These are phyloP conservation scores for Fennellomyces sp. DNA, from an alignment of 371 early-diverging fungal species.

Conservation along the genomic window DNA sequence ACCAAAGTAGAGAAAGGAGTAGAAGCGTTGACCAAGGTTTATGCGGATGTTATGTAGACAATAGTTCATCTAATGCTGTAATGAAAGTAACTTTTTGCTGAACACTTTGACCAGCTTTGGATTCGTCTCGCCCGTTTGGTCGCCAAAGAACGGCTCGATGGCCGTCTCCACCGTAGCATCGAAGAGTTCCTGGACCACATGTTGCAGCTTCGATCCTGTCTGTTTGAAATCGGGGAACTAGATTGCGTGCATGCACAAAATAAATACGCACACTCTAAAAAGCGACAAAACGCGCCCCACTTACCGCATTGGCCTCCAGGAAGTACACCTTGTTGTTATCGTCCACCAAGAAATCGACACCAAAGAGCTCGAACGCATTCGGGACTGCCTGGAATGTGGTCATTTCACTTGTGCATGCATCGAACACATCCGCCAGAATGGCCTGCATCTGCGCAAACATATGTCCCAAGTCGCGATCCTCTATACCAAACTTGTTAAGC, in stretches of 20 bases:
- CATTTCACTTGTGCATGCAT: conserved; percentile 63
- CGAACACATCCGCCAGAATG: conserved; percentile 61
- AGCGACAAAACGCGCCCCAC: conserved; percentile 1
- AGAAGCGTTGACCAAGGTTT: conserved; percentile 62
- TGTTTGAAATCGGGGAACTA: conserved; percentile 78
- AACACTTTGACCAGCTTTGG: conserved; percentile 40
- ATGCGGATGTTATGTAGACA: conserved; percentile 43
- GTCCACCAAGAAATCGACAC: conserved; percentile 73
- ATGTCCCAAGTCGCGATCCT: conserved; percentile 29
- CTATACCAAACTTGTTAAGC: conserved; percentile 28
- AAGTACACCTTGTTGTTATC: conserved; percentile 53
- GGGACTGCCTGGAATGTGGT: conserved; percentile 71
- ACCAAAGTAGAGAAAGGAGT: conserved; percentile 36
- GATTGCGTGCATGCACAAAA: conserved; percentile 18
- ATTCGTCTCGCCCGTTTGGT: neutral
- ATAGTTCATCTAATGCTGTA: conserved; percentile 4
- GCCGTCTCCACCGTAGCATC: conserved; percentile 53
- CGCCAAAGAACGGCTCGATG: conserved; percentile 46
- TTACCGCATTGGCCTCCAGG: conserved; percentile 72
- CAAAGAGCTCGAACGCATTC: conserved; percentile 75
- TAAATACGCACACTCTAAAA: conserved; percentile 24
- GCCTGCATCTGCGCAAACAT: conserved; percentile 64
- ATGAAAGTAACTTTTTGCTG: conserved; percentile 39
- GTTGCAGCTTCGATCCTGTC: conserved; percentile 60
- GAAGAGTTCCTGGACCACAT: conserved; percentile 64